A percentile compares a stretch with the other conserved stretches of the same genome.
Evolutionary conservation across 305 asterid species (phyloP).

Genomic region (Coffea humblotiana): DNA sequence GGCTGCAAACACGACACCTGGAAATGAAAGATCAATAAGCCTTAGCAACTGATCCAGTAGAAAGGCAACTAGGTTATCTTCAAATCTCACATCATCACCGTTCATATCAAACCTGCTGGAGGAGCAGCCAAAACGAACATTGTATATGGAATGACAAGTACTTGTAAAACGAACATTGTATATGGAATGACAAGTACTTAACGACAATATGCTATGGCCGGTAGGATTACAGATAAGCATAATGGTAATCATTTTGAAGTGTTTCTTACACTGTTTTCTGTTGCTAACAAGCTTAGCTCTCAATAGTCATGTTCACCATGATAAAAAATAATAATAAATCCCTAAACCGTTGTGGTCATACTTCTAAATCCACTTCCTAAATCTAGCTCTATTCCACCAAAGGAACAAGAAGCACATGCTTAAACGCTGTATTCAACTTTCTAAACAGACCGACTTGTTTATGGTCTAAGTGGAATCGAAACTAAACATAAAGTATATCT

Average conservation of each 20-base stretch:
- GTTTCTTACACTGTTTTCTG: neutral
- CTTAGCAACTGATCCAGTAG: neutral
- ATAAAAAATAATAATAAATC: too few species aligned
- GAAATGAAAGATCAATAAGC: constrained; percentile 20
- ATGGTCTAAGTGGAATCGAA: neutral
- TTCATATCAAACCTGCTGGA: neutral
- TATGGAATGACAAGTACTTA: neutral
- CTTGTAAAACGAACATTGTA: neutral
- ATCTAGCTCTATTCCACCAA: neutral
- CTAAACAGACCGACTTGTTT: neutral
- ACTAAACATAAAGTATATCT: too few species aligned
- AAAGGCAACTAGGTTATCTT: neutral
- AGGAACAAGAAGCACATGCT: neutral
- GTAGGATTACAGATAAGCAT: neutral
- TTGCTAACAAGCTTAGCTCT: neutral
- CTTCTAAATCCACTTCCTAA: neutral
- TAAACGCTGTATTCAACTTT: neutral
- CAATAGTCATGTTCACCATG: neutral
- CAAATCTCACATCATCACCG: neutral
- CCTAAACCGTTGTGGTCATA: neutral
- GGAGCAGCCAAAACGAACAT: neutral
- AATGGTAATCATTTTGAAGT: neutral
- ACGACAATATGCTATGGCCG: neutral
- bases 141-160: neutral
- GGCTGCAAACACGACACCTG: constrained; percentile 84